phyloP scores from a whole-genome alignment of 495 filamentous ascomycete species.

The Aspergillus biplanus region DNA sequence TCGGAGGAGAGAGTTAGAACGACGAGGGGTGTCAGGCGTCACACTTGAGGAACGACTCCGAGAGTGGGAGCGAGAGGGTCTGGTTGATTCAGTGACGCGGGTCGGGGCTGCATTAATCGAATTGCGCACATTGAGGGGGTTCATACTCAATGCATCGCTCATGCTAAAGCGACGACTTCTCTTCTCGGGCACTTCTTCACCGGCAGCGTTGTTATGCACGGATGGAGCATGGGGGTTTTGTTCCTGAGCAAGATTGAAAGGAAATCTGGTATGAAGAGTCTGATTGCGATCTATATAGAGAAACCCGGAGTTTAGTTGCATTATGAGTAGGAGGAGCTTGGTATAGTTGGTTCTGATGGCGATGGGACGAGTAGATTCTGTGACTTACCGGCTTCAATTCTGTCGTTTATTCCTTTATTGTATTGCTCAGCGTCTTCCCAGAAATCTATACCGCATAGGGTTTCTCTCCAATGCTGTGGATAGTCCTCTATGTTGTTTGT shows the following conservation, averaged over 20 bases:
- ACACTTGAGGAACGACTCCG: conserved; percentile 19
- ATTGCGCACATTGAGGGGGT: background rate
- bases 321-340: background rate
- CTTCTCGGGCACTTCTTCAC: conserved; percentile 13
- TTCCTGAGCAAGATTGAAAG: conserved; percentile 35
- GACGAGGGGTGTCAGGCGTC: conserved; percentile 5
- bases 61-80: conserved; percentile 16
- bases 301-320: background rate
- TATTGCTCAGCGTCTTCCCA: conserved; percentile 34
- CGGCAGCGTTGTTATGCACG: conserved; percentile 1
- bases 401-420: conserved; percentile 23
- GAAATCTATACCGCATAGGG: conserved; percentile 36
- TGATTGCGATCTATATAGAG: conserved; percentile 19
- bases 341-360: background rate
- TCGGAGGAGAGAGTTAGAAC: conserved; percentile 25
- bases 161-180: conserved; percentile 34
- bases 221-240: conserved; percentile 11
- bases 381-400: conserved; percentile 27
- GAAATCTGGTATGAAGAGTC: conserved; percentile 32
- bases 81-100: conserved; percentile 13
- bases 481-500: conserved; percentile 30
- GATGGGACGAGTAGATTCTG: background rate
- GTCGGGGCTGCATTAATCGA: conserved; percentile 7
- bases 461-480: conserved; percentile 34
- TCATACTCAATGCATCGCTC: conserved; percentile 27